Evolutionary conservation across 2,329 filamentous ascomycete genomes (phyloP).

Genomic region (Rhytidhysteron rufulum): DNA sequence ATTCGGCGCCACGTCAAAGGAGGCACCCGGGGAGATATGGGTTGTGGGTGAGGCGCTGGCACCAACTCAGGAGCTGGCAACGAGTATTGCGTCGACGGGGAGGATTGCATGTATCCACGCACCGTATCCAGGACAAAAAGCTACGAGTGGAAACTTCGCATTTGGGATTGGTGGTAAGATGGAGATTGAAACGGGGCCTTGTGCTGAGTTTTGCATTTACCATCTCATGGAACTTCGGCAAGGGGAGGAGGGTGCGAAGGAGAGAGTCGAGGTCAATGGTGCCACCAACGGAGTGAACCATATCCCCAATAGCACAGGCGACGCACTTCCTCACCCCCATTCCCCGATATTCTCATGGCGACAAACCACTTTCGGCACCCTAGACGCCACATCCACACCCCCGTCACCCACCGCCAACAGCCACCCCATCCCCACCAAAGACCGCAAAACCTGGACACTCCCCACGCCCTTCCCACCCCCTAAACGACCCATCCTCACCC

Average conservation of each 20-base stretch:
- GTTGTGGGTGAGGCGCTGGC: conserved; percentile 48
- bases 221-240: conserved; percentile 51
- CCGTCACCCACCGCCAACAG: no score
- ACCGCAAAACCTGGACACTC: neutral
- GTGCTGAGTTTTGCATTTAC: conserved; percentile 35
- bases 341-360: no score
- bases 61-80: conserved; percentile 43
- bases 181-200: conserved; percentile 37
- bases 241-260: conserved; percentile 26
- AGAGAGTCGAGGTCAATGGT: conserved; percentile 6
- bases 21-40: conserved; percentile 39
- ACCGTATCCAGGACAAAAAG: conserved; percentile 49
- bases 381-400: no score
- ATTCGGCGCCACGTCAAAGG: conserved; percentile 2
- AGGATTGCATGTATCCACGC: conserved; percentile 45
- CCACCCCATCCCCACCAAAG: neutral
- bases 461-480: neutral
- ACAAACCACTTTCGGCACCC: no score
- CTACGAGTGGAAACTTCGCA: conserved; percentile 51
- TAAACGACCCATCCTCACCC: neutral
- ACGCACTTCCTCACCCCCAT: no score
- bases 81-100: conserved; percentile 39
- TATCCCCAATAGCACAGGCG: no score
- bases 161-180: conserved; percentile 40
- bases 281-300: no score